Conservation (phyloP, 495 filamentous ascomycete genomes). For the Symbiotaphrina buchneri region DNA sequence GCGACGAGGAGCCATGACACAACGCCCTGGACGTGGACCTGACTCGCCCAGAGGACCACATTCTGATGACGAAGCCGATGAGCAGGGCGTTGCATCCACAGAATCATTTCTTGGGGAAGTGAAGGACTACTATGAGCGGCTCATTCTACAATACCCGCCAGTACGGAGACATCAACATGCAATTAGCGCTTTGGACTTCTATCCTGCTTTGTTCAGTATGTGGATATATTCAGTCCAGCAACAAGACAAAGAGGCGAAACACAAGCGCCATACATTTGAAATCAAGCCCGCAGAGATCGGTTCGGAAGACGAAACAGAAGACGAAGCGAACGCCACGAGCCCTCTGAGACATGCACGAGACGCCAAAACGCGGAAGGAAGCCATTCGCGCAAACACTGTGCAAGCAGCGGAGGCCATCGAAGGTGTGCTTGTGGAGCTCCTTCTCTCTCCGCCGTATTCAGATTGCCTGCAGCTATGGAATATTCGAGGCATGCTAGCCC, state of each 20-base stretch:
- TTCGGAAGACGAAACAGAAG: too few relatives aligned
- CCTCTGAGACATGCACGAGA: neutral
- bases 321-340: neutral
- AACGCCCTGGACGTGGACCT: too few relatives aligned
- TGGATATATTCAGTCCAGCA: conserved; percentile 39
- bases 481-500: conserved; percentile 39
- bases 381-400: neutral
- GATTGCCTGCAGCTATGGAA: conserved; percentile 31
- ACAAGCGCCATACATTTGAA: neutral
- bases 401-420: conserved; percentile 27
- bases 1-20: conserved; percentile 18
- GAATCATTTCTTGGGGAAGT: conserved; percentile 28
- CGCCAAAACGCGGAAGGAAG: conserved; percentile 3
- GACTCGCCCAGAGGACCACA: too few relatives aligned
- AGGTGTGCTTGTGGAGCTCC: conserved; percentile 35
- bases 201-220: conserved; percentile 41
- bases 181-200: conserved; percentile 31
- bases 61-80: neutral
- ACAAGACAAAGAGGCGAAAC: conserved; percentile 14
- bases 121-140: conserved; percentile 38
- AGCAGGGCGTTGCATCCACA: conserved; percentile 15
- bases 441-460: conserved; percentile 40
- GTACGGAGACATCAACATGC: conserved; percentile 19
- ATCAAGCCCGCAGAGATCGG: neutral
- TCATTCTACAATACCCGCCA: conserved; percentile 44